Base-by-base conservation (phyloP, 495 filamentous ascomycete genomes). In the Neurospora sp. region DNA sequence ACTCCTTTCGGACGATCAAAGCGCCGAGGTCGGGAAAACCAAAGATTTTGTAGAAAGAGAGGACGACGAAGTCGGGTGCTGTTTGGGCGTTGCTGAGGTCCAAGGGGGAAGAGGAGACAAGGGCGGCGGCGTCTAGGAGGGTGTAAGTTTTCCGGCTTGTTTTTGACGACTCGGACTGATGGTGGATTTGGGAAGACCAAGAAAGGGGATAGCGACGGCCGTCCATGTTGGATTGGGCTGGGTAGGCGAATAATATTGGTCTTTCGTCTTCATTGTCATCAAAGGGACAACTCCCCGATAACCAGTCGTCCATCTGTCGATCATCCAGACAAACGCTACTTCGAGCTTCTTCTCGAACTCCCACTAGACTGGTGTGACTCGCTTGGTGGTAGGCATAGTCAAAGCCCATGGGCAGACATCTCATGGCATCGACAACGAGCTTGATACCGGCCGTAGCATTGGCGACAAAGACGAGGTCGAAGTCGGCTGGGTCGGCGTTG, bases 31-130 rank as follows among this genome's bases (percentile, higher is more conserved):
- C 93, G 0, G 95, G 95, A 76, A 97, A 97, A 5, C 95, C 95
- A 79, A 98, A 98, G 31, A 98, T 96, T 81, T 98, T 98, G 81
- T 97, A 96, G 76, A 98, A 94, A 83, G 93, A 97, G 31, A 98
- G 78, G 0, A 92, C 93, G 5, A 90, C 93, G 74, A 97, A 98
- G 76, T 98, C 95, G 0, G 95, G 93, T 1, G 92, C 91, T 2
- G 77, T 74, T 9, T 84, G 81, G 9, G 83, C 76, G 75, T 91
- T 80, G 70, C 89, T 86, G 31, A 98, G 79, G 78, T 97, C 89
- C 31, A 97, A 83, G 0, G 90, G 89, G 7, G 91, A 85, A 3
- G 94, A 97, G 9, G 93, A 90, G 4, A 91, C 91, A 0, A 94
- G 83, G 0, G 93, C 91, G 5, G 95, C 94, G n/a, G 93, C 95